Base-by-base conservation (phyloP, 805 yeast species). In the Priceomyces medius region DNA sequence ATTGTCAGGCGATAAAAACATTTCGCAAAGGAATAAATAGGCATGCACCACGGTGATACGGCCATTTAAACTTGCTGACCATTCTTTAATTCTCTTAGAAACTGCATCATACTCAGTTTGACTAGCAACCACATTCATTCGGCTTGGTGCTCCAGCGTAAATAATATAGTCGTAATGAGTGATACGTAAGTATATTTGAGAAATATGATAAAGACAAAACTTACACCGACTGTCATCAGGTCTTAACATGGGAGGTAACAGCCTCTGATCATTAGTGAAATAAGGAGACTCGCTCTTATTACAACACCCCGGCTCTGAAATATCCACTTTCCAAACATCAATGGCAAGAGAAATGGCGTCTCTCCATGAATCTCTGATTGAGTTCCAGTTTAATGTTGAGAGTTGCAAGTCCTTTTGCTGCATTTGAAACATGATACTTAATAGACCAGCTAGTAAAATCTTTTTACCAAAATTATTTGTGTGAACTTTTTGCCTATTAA, bases 41-140 rank as follows among this genome's bases (percentile, higher is more conserved):
- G 85, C 81, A 54, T 84, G 85, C 29, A 82, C 66, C 7, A 77
- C 76, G 19, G 81, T 68, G 8, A 77, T 61, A 44, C 74, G 70
- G 7, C 83, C 85, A 46, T 66, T 71, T 10, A 58, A 43, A 7
- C 74, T 65, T 4, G 56, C 52, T 1, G 81, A 67, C 81, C 86
- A 79, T 37, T 70, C 76, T 27, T 65, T 58, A 14, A 85, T 73
- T 47, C 81, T 66, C 10, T 62, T 62, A 29, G 71, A 66, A 9
- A 77, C 79, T 3, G 70, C 63, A 17, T 71, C 71, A 47, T 78
- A 73, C 43, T 78, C 82, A 1, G 64, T 55, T 7, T 66, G 64
- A 4, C 79, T 76, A 8, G 85, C 80, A 28, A 67, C 68, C 26
- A 82, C 88, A 52, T 79, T 85, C 63, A 58, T 59, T 35, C 64